Percentiles rank a stretch among this genome's conserved stretches.
Conservation (phyloP, 2,329 filamentous ascomycete species). For the Stagonosporopsis tanaceti region DNA sequence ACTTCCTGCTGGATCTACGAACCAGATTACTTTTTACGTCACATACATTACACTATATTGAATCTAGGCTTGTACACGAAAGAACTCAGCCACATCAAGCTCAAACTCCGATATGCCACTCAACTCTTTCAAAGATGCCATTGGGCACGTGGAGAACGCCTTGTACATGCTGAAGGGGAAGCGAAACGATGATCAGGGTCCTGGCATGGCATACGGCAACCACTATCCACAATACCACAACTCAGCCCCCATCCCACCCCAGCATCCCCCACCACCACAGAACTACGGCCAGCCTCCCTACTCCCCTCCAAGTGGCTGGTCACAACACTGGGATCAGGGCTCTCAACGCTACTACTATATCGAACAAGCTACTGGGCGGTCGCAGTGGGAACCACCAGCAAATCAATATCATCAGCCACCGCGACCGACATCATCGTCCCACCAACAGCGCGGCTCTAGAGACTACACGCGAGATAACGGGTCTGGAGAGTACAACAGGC, state of each 20-base stretch:
- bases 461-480: conserved; percentile 3
- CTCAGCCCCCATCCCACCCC: conserved; percentile 7
- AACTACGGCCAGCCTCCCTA: conserved; percentile 19
- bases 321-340: conserved; percentile 66
- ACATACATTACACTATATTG: background rate
- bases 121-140: conserved; percentile 15
- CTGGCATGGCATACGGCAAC: conserved; percentile 13
- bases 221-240: conserved; percentile 15
- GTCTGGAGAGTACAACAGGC: conserved; percentile 6
- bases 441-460: conserved; percentile 5
- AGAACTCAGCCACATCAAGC: background rate
- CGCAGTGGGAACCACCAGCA: conserved; percentile 64
- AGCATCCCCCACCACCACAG: conserved; percentile 12
- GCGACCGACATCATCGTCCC: conserved; percentile 10
- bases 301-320: conserved; percentile 60
- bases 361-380: conserved; percentile 65
- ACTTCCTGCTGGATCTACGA: background rate
- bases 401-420: conserved; percentile 10
- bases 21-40: background rate
- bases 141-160: conserved; percentile 21
- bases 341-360: conserved; percentile 70
- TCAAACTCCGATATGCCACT: conserved; percentile 2
- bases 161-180: conserved; percentile 19
- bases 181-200: conserved; percentile 1
- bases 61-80: background rate